Percentiles rank a stretch among this genome's conserved stretches.
phyloP scores from a whole-genome alignment of 2,329 filamentous ascomycete species.

The Alternaria arborescens region DNA sequence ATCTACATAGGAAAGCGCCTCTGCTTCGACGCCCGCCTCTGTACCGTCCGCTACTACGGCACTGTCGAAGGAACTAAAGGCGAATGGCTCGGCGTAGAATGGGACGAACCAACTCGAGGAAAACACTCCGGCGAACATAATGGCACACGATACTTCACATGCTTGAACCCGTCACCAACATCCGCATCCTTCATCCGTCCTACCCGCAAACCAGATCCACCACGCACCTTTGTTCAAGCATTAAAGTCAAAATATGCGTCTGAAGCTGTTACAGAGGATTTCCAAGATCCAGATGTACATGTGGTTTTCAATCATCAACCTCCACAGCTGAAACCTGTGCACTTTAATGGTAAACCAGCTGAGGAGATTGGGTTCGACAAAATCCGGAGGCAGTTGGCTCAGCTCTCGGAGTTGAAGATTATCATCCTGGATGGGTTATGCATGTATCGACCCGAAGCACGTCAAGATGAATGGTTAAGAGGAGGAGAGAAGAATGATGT shows the following conservation, averaged over 20 bases:
- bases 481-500: slow-evolving; percentile 59
- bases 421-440: slow-evolving; percentile 82
- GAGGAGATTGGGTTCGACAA: slow-evolving; percentile 97
- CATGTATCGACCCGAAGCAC: slow-evolving; percentile 58
- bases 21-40: slow-evolving; percentile 78
- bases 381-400: slow-evolving; percentile 79
- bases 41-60: slow-evolving; percentile 87
- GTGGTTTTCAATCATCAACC: slow-evolving; percentile 41
- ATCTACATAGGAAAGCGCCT: slow-evolving; percentile 74
- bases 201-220: slow-evolving; percentile 71
- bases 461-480: slow-evolving; percentile 31
- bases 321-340: slow-evolving; percentile 61
- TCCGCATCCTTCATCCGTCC: slow-evolving; percentile 89
- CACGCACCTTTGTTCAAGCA: slow-evolving; percentile 79
- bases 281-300: slow-evolving; percentile 47
- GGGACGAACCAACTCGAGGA: slow-evolving; percentile 86
- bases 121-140: slow-evolving; percentile 90
- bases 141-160: slow-evolving; percentile 62
- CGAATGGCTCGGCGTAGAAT: slow-evolving; percentile 93
- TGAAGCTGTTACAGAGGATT: slow-evolving; percentile 28
- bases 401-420: slow-evolving; percentile 78
- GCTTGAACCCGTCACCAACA: slow-evolving; percentile 68
- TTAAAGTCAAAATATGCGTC: slow-evolving; percentile 84
- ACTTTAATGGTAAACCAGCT: slow-evolving; percentile 82
- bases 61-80: slow-evolving; percentile 77